These are phyloP conservation scores for Ophiostoma sp. DNA, from an alignment of 2,329 filamentous ascomycete species.

Conservation along the genomic window DNA sequence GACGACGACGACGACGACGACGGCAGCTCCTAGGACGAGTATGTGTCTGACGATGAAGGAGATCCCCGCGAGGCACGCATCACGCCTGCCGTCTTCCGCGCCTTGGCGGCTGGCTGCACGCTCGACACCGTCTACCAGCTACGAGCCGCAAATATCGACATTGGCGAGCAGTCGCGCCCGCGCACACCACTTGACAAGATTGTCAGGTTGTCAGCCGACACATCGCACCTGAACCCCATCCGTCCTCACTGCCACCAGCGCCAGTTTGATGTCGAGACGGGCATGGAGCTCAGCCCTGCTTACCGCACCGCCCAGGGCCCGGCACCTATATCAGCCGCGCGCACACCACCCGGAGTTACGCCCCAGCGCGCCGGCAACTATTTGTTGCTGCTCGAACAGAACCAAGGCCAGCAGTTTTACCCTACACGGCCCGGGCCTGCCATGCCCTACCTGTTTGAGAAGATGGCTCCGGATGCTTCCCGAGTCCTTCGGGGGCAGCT, in stretches of 20 bases:
- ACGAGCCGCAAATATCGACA: background rate
- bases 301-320: slow-evolving; percentile 23
- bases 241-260: slow-evolving; percentile 19
- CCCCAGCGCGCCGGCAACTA: slow-evolving; percentile 27
- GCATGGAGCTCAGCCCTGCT: slow-evolving; percentile 26
- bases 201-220: slow-evolving; percentile 14
- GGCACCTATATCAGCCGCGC: slow-evolving; percentile 16
- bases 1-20: background rate
- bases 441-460: slow-evolving; percentile 28
- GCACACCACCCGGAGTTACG: slow-evolving; percentile 24
- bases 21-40: slow-evolving; percentile 13
- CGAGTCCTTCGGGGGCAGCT: background rate
- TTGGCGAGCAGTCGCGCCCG: slow-evolving; percentile 7
- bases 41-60: slow-evolving; percentile 40
- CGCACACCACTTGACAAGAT: slow-evolving; percentile 24
- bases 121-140: slow-evolving; percentile 20
- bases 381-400: slow-evolving; percentile 15
- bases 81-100: slow-evolving; percentile 24
- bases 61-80: slow-evolving; percentile 31
- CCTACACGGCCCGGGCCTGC: slow-evolving; percentile 26
- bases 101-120: slow-evolving; percentile 24
- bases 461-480: slow-evolving; percentile 31
- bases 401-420: slow-evolving; percentile 13
- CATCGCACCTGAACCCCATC: slow-evolving; percentile 16
- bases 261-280: slow-evolving; percentile 31